Conservation (phyloP, 2,329 filamentous ascomycete genomes). For the Diaporthe sp. region DNA sequence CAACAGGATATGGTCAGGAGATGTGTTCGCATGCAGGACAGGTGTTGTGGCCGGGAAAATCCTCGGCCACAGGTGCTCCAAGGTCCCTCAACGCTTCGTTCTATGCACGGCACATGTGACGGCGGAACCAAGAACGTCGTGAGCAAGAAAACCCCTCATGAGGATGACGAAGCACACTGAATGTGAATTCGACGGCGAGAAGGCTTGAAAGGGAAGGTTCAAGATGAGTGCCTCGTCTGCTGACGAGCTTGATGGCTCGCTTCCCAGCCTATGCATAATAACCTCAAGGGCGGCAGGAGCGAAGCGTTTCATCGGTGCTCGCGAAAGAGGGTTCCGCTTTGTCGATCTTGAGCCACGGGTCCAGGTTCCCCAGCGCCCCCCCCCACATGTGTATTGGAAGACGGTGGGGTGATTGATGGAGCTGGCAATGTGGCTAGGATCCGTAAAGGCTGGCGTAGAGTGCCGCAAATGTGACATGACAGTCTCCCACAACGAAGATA, state of each 20-base stretch:
- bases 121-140: not conserved
- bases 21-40: not conserved
- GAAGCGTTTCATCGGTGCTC: conserved; percentile 4
- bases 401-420: not conserved
- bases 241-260: not conserved
- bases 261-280: conserved; percentile 10
- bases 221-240: not conserved
- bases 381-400: not conserved
- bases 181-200: not conserved
- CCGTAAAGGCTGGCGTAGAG: not conserved
- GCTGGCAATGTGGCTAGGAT: not conserved
- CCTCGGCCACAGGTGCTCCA: not conserved
- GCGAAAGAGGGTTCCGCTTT: not conserved
- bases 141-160: not conserved
- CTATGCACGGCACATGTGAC: not conserved
- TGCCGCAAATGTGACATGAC: not conserved
- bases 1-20: not conserved
- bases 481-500: not conserved
- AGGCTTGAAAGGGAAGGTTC: not conserved
- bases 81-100: not conserved
- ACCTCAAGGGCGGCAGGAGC: conserved; percentile 3
- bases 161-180: not conserved
- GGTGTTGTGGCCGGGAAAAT: not conserved
- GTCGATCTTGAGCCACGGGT: conserved; percentile 5
- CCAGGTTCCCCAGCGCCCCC: not conserved